These are phyloP conservation scores for Brassica incana DNA, from an alignment of 345 rosid species.

Conservation along the genomic window DNA sequence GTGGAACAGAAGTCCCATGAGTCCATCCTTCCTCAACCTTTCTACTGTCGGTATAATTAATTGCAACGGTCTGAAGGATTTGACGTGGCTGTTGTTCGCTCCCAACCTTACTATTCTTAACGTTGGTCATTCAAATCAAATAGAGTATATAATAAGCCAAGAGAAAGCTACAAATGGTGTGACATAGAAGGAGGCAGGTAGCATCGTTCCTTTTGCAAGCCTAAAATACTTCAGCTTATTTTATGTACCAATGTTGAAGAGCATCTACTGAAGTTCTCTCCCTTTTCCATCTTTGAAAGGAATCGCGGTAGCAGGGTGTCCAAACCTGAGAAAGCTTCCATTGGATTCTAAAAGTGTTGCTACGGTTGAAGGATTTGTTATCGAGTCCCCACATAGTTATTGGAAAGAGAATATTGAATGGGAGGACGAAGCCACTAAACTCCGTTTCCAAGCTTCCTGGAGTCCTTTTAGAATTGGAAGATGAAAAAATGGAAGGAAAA, in stretches of 20 bases:
- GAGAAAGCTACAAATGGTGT: not conserved
- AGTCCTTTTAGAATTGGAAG: no score
- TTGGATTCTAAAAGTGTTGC: constrained; percentile 11
- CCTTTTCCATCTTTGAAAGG: constrained; percentile 3
- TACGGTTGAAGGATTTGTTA: not conserved
- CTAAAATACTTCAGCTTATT: not conserved
- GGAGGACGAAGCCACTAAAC: constrained; percentile 21
- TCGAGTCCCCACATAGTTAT: not conserved
- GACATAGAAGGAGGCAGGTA: not conserved
- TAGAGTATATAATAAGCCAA: constrained; percentile 24
- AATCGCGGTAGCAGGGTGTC: not conserved
- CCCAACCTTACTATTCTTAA: constrained; percentile 8
- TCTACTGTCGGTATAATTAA: not conserved
- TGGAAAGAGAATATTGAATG: constrained; percentile 10
- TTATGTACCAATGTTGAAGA: constrained; percentile 3
- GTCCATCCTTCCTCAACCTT: not conserved
- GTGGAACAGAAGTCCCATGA: not conserved
- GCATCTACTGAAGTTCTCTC: constrained; percentile 19
- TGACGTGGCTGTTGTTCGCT: constrained; percentile 32
- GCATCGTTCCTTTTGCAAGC: not conserved
- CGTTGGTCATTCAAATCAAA: not conserved
- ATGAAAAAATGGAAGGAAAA: no score
- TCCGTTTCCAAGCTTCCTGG: not conserved
- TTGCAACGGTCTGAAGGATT: constrained; percentile 13
- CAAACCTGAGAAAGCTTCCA: constrained; percentile 18